Conservation (phyloP, 192 early-diverging fungal genomes). For the Coemansia sp. region DNA sequence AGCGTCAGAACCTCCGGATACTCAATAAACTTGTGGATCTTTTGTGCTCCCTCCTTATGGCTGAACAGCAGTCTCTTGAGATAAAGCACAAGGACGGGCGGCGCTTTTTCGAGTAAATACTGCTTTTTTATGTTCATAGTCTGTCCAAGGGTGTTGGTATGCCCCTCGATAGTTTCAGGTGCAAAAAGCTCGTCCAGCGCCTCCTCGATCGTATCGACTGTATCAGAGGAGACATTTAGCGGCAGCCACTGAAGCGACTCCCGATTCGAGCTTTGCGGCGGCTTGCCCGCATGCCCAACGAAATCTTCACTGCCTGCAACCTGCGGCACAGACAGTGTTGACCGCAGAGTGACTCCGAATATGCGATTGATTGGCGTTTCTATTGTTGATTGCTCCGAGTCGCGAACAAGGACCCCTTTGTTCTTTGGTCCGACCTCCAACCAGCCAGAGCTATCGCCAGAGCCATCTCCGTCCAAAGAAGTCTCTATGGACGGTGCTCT, state of each 20-base stretch:
- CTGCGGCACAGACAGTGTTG: conserved; percentile 68
- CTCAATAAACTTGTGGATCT: conserved; percentile 82
- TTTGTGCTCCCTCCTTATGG: conserved; percentile 72
- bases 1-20: conserved; percentile 67
- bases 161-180: conserved; percentile 85
- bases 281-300: conserved; percentile 24
- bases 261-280: conserved; percentile 77
- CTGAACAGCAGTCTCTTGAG: conserved; percentile 93
- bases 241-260: conserved; percentile 90
- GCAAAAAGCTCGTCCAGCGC: conserved; percentile 77
- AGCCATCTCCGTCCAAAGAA: conserved; percentile 11
- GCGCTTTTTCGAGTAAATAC: conserved; percentile 75
- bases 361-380: conserved; percentile 83
- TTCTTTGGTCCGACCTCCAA: conserved; percentile 89
- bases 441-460: conserved; percentile 73
- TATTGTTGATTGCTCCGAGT: conserved; percentile 48
- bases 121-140: conserved; percentile 78
- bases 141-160: conserved; percentile 39
- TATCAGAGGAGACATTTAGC: conserved; percentile 80
- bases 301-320: conserved; percentile 2
- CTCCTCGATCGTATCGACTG: conserved; percentile 80
- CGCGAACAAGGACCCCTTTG: conserved; percentile 51
- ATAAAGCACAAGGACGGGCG: conserved; percentile 90
- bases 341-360: conserved; percentile 83
- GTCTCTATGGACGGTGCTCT: not conserved